Evolutionary conservation across 1,139 yeast species (phyloP).

Genomic region (Candida sojae): DNA sequence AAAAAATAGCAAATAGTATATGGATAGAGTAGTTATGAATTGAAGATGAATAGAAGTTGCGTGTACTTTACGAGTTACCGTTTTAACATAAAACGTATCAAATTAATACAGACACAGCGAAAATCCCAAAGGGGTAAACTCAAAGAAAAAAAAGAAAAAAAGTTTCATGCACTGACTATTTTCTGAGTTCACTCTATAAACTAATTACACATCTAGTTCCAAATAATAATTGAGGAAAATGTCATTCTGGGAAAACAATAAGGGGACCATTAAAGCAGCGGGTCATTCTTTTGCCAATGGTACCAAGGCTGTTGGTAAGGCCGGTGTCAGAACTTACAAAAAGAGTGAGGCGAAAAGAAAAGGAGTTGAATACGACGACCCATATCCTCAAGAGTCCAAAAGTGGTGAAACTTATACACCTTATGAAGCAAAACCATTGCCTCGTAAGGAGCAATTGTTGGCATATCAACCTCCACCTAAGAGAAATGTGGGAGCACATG

Average conservation of each 20-base stretch:
- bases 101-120: no score
- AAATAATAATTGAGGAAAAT: not conserved
- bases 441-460: constrained; percentile 24
- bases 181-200: not conserved
- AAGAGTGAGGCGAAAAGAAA: constrained; percentile 32
- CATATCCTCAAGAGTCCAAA: constrained; percentile 6
- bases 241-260: constrained; percentile 5
- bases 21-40: not conserved
- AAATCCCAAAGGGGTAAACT: no score
- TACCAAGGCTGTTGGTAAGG: constrained; percentile 46
- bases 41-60: not conserved
- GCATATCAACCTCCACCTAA: constrained; percentile 42
- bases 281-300: constrained; percentile 53
- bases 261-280: constrained; percentile 46
- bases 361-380: constrained; percentile 18
- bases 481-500: constrained; percentile 27
- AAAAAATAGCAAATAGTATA: not conserved
- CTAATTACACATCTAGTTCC: no score
- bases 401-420: constrained; percentile 3
- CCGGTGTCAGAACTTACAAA: constrained; percentile 52
- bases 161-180: no score
- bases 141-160: no score
- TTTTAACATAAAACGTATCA: not conserved
- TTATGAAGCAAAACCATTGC: constrained; percentile 14
- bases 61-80: not conserved